Conservation (phyloP, 1,284 basidiomycete genomes). For the Agroathelia rolfsii region DNA sequence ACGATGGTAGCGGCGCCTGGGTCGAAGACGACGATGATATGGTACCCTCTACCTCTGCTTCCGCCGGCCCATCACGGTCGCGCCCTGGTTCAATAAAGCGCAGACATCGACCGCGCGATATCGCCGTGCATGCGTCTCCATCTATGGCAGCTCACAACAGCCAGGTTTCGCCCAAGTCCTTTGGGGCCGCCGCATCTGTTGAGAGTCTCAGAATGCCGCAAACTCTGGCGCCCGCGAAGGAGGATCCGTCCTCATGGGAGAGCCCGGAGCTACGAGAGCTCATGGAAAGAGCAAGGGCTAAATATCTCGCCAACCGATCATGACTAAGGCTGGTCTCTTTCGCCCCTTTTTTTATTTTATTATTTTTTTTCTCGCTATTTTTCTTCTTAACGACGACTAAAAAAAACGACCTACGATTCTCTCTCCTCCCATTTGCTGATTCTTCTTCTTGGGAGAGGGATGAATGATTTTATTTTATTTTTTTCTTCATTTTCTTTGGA, state of each 20-base stretch:
- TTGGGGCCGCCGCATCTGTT: conserved; percentile 17
- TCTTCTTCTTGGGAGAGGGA: too few species aligned
- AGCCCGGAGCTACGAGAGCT: conserved; percentile 52
- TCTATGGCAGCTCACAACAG: conserved; percentile 15
- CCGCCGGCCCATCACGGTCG: conserved; percentile 15
- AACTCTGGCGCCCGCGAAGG: conserved; percentile 13
- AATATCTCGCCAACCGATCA: conserved; percentile 18
- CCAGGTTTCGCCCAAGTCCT: conserved; percentile 12
- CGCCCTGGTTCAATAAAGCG: conserved; percentile 21
- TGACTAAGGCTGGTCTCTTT: conserved; percentile 2
- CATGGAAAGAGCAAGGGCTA: conserved; percentile 51
- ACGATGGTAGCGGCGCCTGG: conserved; percentile 65
- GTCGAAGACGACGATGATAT: conserved; percentile 37
- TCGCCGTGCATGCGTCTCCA: conserved; percentile 19
- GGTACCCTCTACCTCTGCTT: not conserved
- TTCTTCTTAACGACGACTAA: too few species aligned
- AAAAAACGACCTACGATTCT: too few species aligned
- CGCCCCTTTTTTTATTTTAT: conserved; percentile 1
- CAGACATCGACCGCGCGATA: conserved; percentile 18
- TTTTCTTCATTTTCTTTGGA: too few species aligned
- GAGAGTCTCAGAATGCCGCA: too few species aligned
- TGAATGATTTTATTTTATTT: too few species aligned
- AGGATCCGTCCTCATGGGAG: conserved; percentile 36
- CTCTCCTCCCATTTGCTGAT: too few species aligned
- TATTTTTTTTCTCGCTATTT: conserved; percentile 5